Base-by-base conservation (phyloP, 2,329 filamentous ascomycete species). In the Calonectria montana region DNA sequence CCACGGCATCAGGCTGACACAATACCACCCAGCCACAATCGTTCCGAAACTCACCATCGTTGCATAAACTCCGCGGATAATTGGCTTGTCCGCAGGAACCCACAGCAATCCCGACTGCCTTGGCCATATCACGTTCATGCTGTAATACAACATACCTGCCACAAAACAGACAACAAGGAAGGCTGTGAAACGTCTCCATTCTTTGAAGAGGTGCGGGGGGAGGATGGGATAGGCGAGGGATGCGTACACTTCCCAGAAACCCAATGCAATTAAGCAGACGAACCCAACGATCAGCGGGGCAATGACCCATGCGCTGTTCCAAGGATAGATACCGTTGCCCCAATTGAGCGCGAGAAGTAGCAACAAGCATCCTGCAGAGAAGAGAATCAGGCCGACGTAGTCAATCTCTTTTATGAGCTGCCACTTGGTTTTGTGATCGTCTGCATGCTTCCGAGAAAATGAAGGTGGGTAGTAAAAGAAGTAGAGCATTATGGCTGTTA, bases 391-490 rank as follows among this genome's bases (percentile, higher is more conserved):
- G 2, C 74, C 75, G 13, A 75, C 15, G 9, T 74, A 74, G 70
- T 74, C 75, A 41, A 76, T 69, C 27, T 75, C 73, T 35, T 67
- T 72, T 43, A 72, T 18, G 4, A 79, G 71, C 45, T 77, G 77
- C 67, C 69, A 65, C 67, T 73, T 74, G 1, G 74, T 78, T 72
- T 78, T 77, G 29, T 63, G 50, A 47, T 77, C 74, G 8, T 50
- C 72, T 0, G 61, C 37, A 63, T 80, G 82, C 75, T 83, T 83
- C 13, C 80, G 80, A 45, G 78, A 74, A 72, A 82, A 83, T 0
- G 79, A 79, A 0, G 82, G 82, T 4, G 83, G 82, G 65, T 82
- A 75, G 67, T 84, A 83, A 43, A 73, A 73, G 62, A 69, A 76
- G 71, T 80, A 80, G 39, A 85, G 75, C 61, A 83, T 74, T 21